Evolutionary conservation across 106 monocot species (phyloP), one percentile per base, ranked within the genome.

Genomic region (Posidonia australis): DNA sequence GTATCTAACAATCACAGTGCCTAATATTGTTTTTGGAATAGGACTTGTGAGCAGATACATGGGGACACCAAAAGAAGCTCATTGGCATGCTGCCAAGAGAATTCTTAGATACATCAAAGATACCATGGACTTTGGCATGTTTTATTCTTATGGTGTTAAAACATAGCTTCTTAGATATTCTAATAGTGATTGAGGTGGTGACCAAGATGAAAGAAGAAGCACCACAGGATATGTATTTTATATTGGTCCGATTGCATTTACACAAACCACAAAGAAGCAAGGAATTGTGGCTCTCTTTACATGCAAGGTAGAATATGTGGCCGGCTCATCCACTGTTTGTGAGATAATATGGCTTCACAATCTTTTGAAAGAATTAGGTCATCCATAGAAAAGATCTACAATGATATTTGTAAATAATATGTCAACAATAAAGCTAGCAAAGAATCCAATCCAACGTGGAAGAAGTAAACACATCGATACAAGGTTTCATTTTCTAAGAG

Each of bases 201-300:
- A 60, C 13, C 12, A 10, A 21, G 29, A 30, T 9, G n/a, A 44
- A 9, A 60, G 57, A 22, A 60, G 47, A 10, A 60, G 60, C 44
- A 58, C 44, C 17, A 13, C 24, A 1, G 25, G 46, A 13, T 60
- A 46, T 47, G 17, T 60, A 13, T 70, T 70, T 25, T 30, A n/a
- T 18, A 13, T 60, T 47, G 47, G 45, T 10, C 9, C n/a, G 29
- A 27, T 17, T 60, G 47, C 30, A 21, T 18, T 59, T 28, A 46
- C 70, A 29, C 60, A 60, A 60, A 5, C 23, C 1, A 60, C 59
- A 0, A 59, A 60, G 60, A 60, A 45, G 22, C 70, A 70, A 31
- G 21, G 0, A 29, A 20, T 22, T 59, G 44, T 61, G 12, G 44
- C 60, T 46, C 28, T 59, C 25, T 59, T 60, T 47, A 58, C 70